These are phyloP conservation scores for Penicillium coprophilum DNA, from an alignment of 495 filamentous ascomycete species.

Conservation along the genomic window DNA sequence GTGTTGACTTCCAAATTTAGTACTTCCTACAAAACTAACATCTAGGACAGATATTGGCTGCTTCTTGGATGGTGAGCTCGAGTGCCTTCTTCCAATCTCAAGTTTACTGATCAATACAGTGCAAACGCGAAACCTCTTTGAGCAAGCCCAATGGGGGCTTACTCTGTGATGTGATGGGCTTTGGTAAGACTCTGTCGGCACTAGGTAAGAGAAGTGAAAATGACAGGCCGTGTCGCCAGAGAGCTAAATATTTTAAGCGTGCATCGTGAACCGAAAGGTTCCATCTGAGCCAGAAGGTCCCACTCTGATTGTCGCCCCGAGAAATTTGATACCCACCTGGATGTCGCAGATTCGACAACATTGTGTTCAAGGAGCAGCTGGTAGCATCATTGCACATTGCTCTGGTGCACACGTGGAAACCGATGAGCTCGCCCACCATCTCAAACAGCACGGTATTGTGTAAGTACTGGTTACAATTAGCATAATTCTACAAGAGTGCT, in stretches of 20 bases:
- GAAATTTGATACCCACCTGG: background rate
- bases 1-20: too few species aligned
- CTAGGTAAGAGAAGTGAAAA: background rate
- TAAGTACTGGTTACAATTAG: background rate
- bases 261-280: background rate
- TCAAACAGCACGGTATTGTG: background rate
- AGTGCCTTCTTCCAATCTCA: background rate
- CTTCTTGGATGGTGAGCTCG: background rate
- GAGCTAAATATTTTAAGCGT: background rate
- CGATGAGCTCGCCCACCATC: background rate
- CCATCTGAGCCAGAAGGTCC: background rate
- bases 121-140: background rate
- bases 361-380: background rate
- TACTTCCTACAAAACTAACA: background rate
- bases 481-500: background rate
- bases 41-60: background rate
- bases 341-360: background rate
- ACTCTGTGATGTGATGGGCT: conserved; percentile 2
- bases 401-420: background rate
- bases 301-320: background rate
- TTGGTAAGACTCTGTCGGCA: background rate
- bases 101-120: background rate
- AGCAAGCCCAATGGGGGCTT: background rate
- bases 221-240: background rate
- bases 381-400: background rate